Conservation (phyloP, 1,139 yeast genomes). For the Taphrina flavorubra region DNA sequence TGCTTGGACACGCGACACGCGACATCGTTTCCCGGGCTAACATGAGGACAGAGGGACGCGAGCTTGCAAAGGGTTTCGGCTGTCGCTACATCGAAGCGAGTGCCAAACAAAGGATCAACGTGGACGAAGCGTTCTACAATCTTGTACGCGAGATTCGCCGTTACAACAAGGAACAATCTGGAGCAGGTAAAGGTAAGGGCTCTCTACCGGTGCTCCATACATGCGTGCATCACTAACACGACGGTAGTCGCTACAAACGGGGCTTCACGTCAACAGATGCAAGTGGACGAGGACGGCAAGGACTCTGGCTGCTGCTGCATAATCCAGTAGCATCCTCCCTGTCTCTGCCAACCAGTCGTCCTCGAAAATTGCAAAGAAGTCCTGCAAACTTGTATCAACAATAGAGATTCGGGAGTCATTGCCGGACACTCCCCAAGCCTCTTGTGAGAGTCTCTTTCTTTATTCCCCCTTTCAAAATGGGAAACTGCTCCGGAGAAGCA, state of each 20-base stretch:
- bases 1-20: background rate
- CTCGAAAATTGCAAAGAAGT: background rate
- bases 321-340: slow-evolving; percentile 9
- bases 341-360: background rate
- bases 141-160: slow-evolving; percentile 69
- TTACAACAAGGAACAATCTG: slow-evolving; percentile 51
- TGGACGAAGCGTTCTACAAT: slow-evolving; percentile 86
- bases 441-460: slow-evolving; percentile 9
- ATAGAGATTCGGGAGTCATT: slow-evolving; percentile 2
- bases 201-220: background rate
- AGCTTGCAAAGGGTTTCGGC: slow-evolving; percentile 68
- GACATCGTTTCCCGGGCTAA: background rate
- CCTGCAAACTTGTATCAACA: slow-evolving; percentile 6
- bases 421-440: slow-evolving; percentile 2
- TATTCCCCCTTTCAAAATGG: background rate
- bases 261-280: slow-evolving; percentile 35
- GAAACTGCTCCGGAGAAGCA: background rate
- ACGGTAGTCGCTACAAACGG: slow-evolving; percentile 17
- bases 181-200: slow-evolving; percentile 29
- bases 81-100: slow-evolving; percentile 90
- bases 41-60: slow-evolving; percentile 73
- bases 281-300: slow-evolving; percentile 36
- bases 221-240: background rate
- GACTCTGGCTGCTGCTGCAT: slow-evolving; percentile 34
- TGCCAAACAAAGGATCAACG: slow-evolving; percentile 91